Evolutionary conservation across 2,329 filamentous ascomycete genomes (phyloP), one percentile per base, ranked within the genome.

Genomic region (Penicillium sp.): DNA sequence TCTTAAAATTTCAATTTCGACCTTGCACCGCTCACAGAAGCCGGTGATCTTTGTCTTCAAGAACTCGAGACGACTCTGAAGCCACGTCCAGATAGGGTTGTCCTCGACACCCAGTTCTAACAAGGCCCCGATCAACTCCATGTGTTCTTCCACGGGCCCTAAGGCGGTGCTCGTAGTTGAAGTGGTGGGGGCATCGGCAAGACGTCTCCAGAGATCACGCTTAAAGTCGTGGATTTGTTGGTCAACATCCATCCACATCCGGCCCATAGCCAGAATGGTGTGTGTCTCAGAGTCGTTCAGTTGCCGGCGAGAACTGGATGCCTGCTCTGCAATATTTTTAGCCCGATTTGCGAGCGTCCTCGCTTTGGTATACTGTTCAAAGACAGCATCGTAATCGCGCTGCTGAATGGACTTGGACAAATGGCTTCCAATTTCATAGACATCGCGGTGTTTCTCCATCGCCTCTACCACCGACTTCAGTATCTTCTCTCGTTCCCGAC

Each of bases 21-120:
- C 85, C 70, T 89, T 90, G 50, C 89, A 88, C n/a, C 92, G 86
- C 61, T 97, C 92, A 50, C 91, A 90, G 14, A 87, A 89, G 0
- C 83, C 80, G 40, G 85, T 84, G 51, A 97, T 93, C 70, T 90
- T 95, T 61, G 86, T 86, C 74, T 94, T 97, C 54, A 99, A 81
- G 68, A 92, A 87, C 61, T 96, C 90, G 69, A 92, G 95, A 44
- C 90, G 87, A 68, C 91, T 96, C 53, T 93, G 79, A 26, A 99
- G 84, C 92, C 94, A 99, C 11, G 95, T 83, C 90, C 90, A 96
- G 60, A 99, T 96, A 1, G 94, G 94, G 66, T 96, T 99, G 57
- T 97, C 92, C 10, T 96, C 89, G 2, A 96, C 92, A 7, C 94
- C 95, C 20, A 99, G 80, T 72, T 99, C 93, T n/a, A 99, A 78